These are phyloP conservation scores for Diaporthe destruens DNA, from an alignment of 2,329 filamentous ascomycete species.

Conservation along the genomic window DNA sequence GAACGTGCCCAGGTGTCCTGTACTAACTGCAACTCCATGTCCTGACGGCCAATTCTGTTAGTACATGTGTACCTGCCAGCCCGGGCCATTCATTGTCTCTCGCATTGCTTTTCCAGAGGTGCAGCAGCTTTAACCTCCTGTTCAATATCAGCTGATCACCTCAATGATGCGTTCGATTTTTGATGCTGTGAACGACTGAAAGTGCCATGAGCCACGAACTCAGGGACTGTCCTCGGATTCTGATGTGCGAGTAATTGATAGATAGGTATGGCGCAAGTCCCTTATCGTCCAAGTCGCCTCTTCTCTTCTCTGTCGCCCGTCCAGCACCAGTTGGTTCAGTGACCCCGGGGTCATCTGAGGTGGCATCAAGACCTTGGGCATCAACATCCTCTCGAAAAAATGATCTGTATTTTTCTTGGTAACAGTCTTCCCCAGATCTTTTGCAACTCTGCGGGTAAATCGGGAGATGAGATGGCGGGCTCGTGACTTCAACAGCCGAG, in stretches of 20 bases:
- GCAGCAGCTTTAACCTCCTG: neutral
- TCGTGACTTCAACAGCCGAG: slow-evolving; percentile 17
- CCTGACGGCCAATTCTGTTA: neutral
- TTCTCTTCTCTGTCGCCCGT: neutral
- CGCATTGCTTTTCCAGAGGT: neutral
- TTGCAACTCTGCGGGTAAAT: neutral
- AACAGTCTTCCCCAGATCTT: neutral
- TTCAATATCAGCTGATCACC: neutral
- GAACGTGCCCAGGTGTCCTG: too few relatives aligned
- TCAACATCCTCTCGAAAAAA: slow-evolving; percentile 7
- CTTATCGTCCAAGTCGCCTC: neutral
- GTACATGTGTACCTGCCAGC: neutral
- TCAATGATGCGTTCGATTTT: neutral
- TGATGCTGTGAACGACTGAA: slow-evolving; percentile 8
- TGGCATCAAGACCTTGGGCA: neutral
- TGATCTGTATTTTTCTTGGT: slow-evolving; percentile 9
- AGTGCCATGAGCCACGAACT: neutral
- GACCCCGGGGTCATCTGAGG: neutral
- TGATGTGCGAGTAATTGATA: neutral
- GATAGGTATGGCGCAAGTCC: neutral
- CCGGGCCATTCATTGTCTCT: too few relatives aligned
- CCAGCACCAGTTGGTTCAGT: neutral
- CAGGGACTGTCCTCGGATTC: neutral
- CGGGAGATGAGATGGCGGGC: neutral
- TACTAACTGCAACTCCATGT: neutral